Evolutionary conservation across 2,329 filamentous ascomycete genomes (phyloP), one percentile per base, ranked within the genome.

Genomic region (Neonectria magnoliae): DNA sequence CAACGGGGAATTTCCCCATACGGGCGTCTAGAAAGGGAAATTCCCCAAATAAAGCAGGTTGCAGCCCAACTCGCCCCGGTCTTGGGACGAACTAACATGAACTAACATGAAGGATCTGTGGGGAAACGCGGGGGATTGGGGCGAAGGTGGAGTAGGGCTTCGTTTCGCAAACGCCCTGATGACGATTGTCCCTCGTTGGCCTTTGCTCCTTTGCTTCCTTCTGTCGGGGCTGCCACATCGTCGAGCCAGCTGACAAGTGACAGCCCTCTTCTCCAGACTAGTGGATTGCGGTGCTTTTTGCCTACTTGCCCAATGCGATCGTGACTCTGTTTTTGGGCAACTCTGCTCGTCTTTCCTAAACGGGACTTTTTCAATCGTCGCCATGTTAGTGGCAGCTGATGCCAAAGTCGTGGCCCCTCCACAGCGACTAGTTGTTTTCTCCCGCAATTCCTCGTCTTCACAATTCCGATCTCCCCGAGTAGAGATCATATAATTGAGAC

Each of bases 91-190:
- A 60, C 57, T 42, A 54, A 29, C 31, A 18, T 47, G 38, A 60
- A 60, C 57, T 42, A 54, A 29, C 31, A 18, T 47, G 10, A 45
- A 29, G 57, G 50, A 67, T 67, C 52, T 65, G 59, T 51, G 64
- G 66, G 67, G 67, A 45, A 66, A 64, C 59, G 36, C 41, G 68
- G 64, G 67, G 67, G 47, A 50, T 29, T 50, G 57, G 57, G 48
- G 27, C 27, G 16, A 31, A 5, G 29, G 27, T 20, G 47, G 47
- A 47, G 44, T 9, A 50, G 16, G 16, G 4, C 22, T 22, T 22
- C 10, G 50, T 25, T 38, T 53, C 50, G 18, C 13, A 20, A 53
- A 38, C 11, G 50, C 18, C 29, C 6, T 36, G 22, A 36, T 31
- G n/a, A 45, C 18, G 27, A 31, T 33, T 47, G 22, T 50, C 4